phyloP scores from a whole-genome alignment of 352 stramenopile genomes.

The Globisporangium polare region DNA sequence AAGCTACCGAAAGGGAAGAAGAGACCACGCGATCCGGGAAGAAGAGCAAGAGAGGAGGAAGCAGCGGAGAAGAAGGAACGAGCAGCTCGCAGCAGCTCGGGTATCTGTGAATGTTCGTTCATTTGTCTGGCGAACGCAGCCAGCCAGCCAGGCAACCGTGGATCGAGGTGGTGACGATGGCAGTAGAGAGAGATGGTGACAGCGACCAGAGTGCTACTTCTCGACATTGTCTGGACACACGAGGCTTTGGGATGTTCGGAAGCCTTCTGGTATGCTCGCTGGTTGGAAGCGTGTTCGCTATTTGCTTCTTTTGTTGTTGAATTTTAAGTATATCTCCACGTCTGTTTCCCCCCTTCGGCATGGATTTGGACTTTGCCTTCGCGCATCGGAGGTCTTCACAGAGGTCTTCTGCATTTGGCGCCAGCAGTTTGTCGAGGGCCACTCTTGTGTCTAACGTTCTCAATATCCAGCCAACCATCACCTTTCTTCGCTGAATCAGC shows the following conservation, averaged over 20 bases:
- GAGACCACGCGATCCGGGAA: background rate
- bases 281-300: background rate
- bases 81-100: slow-evolving; percentile 1
- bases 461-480: background rate
- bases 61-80: background rate
- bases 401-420: too few relatives aligned
- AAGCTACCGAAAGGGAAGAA: background rate
- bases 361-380: too few relatives aligned
- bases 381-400: too few relatives aligned
- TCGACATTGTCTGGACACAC: background rate
- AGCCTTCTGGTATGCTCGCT: background rate
- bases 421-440: too few relatives aligned
- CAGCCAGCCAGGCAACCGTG: background rate
- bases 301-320: slow-evolving; percentile 7
- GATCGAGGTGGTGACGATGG: background rate
- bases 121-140: slow-evolving; percentile 6
- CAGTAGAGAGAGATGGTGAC: background rate
- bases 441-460: too few relatives aligned
- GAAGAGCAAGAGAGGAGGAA: background rate
- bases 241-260: background rate
- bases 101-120: slow-evolving; percentile 8
- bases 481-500: background rate
- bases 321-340: slow-evolving; percentile 3
- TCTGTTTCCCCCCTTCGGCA: background rate
- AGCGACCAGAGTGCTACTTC: background rate